phyloP scores from a whole-genome alignment of 768 basidiomycete genomes.

The Daedaleopsis nitida region DNA sequence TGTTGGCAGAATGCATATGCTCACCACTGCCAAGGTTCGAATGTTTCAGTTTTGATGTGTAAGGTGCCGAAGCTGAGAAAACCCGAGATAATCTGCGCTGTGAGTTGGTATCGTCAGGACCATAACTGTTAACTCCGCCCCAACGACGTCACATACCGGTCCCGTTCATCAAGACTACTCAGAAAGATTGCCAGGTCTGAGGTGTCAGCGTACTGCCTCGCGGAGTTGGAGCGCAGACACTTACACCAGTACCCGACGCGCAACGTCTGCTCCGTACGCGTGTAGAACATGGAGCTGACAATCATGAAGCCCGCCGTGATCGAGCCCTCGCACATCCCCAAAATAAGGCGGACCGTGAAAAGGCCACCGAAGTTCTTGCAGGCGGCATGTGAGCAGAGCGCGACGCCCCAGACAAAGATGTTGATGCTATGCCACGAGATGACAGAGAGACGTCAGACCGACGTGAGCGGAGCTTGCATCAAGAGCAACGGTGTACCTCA shows the following conservation, averaged over 20 bases:
- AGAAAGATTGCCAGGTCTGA: neutral
- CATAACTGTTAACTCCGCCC: neutral
- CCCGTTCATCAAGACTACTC: conserved; percentile 72
- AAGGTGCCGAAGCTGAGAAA: conserved; percentile 69
- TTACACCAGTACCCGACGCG: conserved; percentile 79
- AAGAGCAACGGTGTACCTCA: conserved; percentile 50
- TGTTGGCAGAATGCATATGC: neutral
- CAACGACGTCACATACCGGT: conserved; percentile 43
- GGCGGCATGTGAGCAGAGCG: conserved; percentile 63
- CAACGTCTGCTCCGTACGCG: conserved; percentile 65
- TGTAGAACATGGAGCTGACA: conserved; percentile 79
- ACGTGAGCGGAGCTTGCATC: neutral
- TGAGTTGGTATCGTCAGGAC: neutral
- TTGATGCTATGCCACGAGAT: conserved; percentile 48
- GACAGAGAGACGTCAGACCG: neutral
- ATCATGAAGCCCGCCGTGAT: conserved; percentile 80
- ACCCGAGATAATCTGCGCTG: conserved; percentile 71
- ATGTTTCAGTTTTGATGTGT: conserved; percentile 56
- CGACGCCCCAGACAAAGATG: conserved; percentile 66
- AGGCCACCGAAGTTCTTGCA: conserved; percentile 70
- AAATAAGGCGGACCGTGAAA: conserved; percentile 60
- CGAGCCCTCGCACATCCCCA: conserved; percentile 73
- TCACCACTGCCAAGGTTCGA: conserved; percentile 78
- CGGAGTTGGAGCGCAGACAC: conserved; percentile 25
- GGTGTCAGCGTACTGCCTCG: neutral